Evolutionary conservation across 2,329 filamentous ascomycete genomes (phyloP).

Genomic region (Pleurostoma richardsiae): DNA sequence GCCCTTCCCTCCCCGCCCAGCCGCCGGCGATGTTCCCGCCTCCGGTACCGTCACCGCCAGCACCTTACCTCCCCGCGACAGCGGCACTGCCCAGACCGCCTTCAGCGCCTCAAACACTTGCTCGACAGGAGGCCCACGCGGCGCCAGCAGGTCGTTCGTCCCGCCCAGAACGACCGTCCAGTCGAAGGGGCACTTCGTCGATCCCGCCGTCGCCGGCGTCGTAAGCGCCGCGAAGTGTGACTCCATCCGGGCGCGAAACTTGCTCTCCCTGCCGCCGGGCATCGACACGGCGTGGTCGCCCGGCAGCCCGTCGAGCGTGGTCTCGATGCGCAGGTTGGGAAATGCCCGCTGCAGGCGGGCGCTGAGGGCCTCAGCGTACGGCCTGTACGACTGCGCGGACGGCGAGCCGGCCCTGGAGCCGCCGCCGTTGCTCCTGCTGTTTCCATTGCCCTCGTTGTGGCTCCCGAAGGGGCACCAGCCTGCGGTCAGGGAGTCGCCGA

Average conservation of each 20-base stretch:
- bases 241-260: slow-evolving; percentile 18
- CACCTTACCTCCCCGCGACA: slow-evolving; percentile 42
- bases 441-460: slow-evolving; percentile 1
- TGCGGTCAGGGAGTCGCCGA: slow-evolving; percentile 59
- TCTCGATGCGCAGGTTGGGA: slow-evolving; percentile 19
- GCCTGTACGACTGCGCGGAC: slow-evolving; percentile 27
- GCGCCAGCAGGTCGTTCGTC: slow-evolving; percentile 53
- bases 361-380: slow-evolving; percentile 47
- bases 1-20: slow-evolving; percentile 17
- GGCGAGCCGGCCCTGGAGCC: too few species aligned
- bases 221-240: slow-evolving; percentile 13
- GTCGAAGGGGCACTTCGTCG: slow-evolving; percentile 28
- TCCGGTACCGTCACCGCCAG: slow-evolving; percentile 57
- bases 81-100: slow-evolving; percentile 38
- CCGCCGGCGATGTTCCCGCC: slow-evolving; percentile 18
- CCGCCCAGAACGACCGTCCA: slow-evolving; percentile 58
- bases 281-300: slow-evolving; percentile 42
- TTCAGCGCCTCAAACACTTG: slow-evolving; percentile 39
- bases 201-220: slow-evolving; percentile 1
- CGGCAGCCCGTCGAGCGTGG: slow-evolving; percentile 39
- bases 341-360: slow-evolving; percentile 41
- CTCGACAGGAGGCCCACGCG: slow-evolving; percentile 15
- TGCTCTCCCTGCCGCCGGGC: slow-evolving; percentile 11
- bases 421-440: too few species aligned
- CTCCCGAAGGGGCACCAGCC: slow-evolving; percentile 43